phyloP scores from a whole-genome alignment of 2,329 filamentous ascomycete genomes.

The Annulohypoxylon truncatum region DNA sequence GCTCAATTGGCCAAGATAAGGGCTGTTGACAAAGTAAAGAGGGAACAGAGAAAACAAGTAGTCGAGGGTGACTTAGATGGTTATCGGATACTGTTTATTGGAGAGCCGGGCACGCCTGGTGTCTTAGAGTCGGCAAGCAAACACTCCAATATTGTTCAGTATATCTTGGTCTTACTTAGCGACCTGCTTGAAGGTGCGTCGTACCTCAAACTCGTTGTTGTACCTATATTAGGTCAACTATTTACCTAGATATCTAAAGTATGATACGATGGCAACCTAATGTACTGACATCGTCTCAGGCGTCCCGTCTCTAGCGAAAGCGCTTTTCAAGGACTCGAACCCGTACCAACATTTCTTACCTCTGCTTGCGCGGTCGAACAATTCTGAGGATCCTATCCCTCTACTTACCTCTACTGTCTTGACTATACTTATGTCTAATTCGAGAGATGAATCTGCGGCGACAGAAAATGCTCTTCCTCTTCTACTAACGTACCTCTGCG shows the following conservation, averaged over 20 bases:
- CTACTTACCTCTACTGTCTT: conserved; percentile 91
- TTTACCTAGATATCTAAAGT: background rate
- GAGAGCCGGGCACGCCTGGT: conserved; percentile 73
- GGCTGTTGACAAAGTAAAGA: conserved; percentile 94
- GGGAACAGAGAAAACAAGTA: conserved; percentile 85
- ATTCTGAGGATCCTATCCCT: conserved; percentile 81
- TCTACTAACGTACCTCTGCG: conserved; percentile 87
- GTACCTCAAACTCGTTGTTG: background rate
- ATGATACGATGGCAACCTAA: background rate
- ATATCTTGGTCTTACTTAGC: conserved; percentile 88
- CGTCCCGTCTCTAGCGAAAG: conserved; percentile 80
- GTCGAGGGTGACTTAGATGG: conserved; percentile 83
- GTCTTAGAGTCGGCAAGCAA: conserved; percentile 88
- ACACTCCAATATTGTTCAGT: conserved; percentile 91
- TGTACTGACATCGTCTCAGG: conserved; percentile 55
- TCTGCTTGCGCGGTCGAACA: conserved; percentile 82
- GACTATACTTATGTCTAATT: conserved; percentile 78
- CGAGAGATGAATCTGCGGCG: conserved; percentile 71
- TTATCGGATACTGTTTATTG: conserved; percentile 84
- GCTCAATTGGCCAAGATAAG: conserved; percentile 95
- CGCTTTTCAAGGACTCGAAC: conserved; percentile 79
- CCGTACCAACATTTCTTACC: conserved; percentile 87
- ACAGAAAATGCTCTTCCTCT: conserved; percentile 80
- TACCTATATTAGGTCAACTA: background rate
- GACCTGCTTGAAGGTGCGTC: conserved; percentile 86